Percentiles rank a stretch among this genome's conserved stretches.
phyloP scores from a whole-genome alignment of 1,284 basidiomycete genomes.

The Melampsora americana region DNA sequence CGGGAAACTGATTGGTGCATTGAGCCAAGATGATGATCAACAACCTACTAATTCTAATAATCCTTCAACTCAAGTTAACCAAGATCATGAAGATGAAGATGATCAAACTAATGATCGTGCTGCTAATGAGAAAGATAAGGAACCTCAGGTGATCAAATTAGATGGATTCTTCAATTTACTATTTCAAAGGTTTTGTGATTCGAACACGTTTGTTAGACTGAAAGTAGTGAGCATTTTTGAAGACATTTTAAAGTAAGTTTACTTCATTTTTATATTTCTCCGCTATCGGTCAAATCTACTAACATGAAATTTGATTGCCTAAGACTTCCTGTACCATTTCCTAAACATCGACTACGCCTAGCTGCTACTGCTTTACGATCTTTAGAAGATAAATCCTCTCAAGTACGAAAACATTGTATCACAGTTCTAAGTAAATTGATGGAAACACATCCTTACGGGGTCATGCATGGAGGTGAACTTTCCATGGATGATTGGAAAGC shows the following conservation, averaged over 20 bases:
- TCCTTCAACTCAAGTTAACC: slow-evolving; percentile 63
- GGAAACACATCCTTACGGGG: slow-evolving; percentile 82
- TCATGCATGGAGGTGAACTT: slow-evolving; percentile 78
- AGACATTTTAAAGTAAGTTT: slow-evolving; percentile 63
- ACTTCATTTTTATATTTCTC: background rate
- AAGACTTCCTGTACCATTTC: slow-evolving; percentile 75
- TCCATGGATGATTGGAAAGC: slow-evolving; percentile 71
- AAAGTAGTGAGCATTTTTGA: slow-evolving; percentile 77
- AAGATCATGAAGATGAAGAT: slow-evolving; percentile 46
- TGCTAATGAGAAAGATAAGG: slow-evolving; percentile 59
- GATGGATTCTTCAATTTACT: slow-evolving; percentile 77
- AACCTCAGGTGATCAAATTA: slow-evolving; percentile 74
- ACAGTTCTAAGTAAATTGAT: slow-evolving; percentile 74
- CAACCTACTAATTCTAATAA: slow-evolving; percentile 72
- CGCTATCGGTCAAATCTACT: background rate
- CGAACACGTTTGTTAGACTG: slow-evolving; percentile 83
- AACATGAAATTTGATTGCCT: background rate
- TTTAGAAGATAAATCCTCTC: slow-evolving; percentile 84
- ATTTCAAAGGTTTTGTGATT: slow-evolving; percentile 79
- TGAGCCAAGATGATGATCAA: slow-evolving; percentile 82
- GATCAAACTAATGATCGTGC: background rate
- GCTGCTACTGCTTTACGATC: slow-evolving; percentile 72
- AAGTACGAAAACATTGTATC: slow-evolving; percentile 80
- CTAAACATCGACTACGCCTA: slow-evolving; percentile 75
- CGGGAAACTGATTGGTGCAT: slow-evolving; percentile 51